Evolutionary conservation across 441 rosid species (phyloP), one percentile per base, ranked within the genome.

Genomic region (Populus hybrid): DNA sequence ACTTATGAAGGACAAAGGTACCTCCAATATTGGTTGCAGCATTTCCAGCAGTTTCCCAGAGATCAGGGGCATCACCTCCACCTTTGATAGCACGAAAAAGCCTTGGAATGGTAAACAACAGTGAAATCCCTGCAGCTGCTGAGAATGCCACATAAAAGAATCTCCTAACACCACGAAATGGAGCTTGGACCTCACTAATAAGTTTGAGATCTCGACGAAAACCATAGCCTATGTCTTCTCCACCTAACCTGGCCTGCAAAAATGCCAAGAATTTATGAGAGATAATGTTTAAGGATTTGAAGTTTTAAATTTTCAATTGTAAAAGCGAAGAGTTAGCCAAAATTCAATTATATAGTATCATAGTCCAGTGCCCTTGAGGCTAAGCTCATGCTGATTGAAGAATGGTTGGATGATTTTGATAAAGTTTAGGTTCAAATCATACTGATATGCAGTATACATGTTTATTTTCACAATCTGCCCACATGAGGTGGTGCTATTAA

Each of bases 201-300:
- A n/a, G n/a, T n/a, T n/a, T n/a, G n/a, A n/a, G 92, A 86, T 95
- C 99, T 88, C 99, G 87, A 36, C 97, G 89, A 71, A 94, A 95
- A 83, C 93, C 68, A 78, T 87, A 88, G 10, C 99, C 99, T 80
- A 94, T 86, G 83, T 95, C 99, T 88, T 95, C 95, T 79, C 98
- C 98, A 29, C 99, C 99, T 78, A 93, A 77, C 84, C 92, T 90
- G 73, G 98, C 98, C 99, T 95, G 93, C 75, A 76, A 74, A 71
- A 64, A 71, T 11, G 53, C 28, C 8, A 50, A 61, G 53, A 29
- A 68, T 26, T 29, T 85, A 76, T 68, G 45, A 74, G 80, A 68
- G 73, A 63, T 64, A 73, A 63, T n/a, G 29, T 56, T 74, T 36
- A 76, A 35, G 33, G 31, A 71, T 67, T 77, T 77, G 24, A 31